Evolutionary conservation across 345 rosid genomes (phyloP).

Genomic region (Arabidopsis arenosa): DNA sequence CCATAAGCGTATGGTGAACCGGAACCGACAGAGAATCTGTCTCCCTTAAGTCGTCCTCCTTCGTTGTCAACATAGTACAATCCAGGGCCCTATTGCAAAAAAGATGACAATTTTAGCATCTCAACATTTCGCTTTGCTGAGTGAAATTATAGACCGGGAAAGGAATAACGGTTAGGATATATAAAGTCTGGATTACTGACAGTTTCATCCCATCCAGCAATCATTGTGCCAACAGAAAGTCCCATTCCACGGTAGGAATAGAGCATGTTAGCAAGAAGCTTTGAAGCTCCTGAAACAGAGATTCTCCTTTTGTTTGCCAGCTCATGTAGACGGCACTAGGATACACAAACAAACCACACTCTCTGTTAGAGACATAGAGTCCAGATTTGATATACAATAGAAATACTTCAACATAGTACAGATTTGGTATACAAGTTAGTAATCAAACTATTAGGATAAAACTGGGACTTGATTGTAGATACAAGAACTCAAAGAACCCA

Average conservation of each 20-base stretch:
- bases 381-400: background rate
- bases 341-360: conserved; percentile 22
- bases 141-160: background rate
- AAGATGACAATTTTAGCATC: background rate
- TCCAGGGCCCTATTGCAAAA: conserved; percentile 75
- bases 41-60: conserved; percentile 94
- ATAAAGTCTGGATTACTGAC: conserved; percentile 46
- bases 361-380: conserved; percentile 10
- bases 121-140: background rate
- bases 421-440: background rate
- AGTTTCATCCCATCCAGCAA: conserved; percentile 99
- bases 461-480: background rate
- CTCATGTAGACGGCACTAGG: conserved; percentile 89
- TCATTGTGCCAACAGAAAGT: conserved; percentile 95
- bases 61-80: conserved; percentile 96
- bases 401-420: background rate
- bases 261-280: conserved; percentile 87
- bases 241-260: conserved; percentile 98
- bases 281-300: conserved; percentile 96
- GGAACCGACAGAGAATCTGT: conserved; percentile 92
- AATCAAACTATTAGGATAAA: background rate
- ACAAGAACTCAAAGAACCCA: background rate
- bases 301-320: conserved; percentile 96
- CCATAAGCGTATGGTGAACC: conserved; percentile 99
- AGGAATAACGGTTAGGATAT: background rate